phyloP scores from a whole-genome alignment of 2,329 filamentous ascomycete genomes.

The Botrytis aclada region DNA sequence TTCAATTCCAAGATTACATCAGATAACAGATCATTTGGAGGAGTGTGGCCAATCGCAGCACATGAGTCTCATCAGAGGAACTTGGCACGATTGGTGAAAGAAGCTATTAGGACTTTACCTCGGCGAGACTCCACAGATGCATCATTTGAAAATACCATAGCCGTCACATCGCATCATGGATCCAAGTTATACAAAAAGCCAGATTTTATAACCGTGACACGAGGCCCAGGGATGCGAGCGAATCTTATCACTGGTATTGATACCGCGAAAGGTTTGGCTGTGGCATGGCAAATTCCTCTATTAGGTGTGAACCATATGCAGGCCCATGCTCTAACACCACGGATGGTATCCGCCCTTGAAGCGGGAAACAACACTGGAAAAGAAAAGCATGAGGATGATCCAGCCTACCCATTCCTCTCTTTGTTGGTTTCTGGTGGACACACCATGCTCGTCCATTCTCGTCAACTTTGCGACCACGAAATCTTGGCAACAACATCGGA shows the following conservation, averaged over 20 bases:
- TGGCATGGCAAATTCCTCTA: constrained; percentile 79
- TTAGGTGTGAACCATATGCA: constrained; percentile 96
- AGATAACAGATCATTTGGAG: constrained; percentile 69
- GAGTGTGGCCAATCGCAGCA: constrained; percentile 76
- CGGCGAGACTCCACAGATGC: constrained; percentile 12
- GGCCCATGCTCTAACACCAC: constrained; percentile 85
- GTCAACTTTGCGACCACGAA: constrained; percentile 62
- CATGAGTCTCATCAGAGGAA: constrained; percentile 71
- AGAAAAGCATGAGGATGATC: constrained; percentile 34
- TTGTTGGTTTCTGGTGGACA: constrained; percentile 91
- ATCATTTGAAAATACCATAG: constrained; percentile 26
- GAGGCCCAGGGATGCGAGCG: constrained; percentile 83
- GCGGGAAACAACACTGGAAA: not conserved
- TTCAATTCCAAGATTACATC: constrained; percentile 82
- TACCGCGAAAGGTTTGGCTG: constrained; percentile 80
- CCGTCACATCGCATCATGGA: constrained; percentile 26
- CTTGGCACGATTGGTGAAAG: constrained; percentile 64
- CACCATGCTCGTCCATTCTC: constrained; percentile 78
- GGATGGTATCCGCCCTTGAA: constrained; percentile 64
- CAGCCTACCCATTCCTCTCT: constrained; percentile 79
- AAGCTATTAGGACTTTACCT: constrained; percentile 56
- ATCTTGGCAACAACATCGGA: constrained; percentile 73
- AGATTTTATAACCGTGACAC: constrained; percentile 84
- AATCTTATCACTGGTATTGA: constrained; percentile 77
- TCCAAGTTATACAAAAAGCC: constrained; percentile 49